Evolutionary conservation across 2,329 filamentous ascomycete genomes (phyloP), one percentile per base, ranked within the genome.

Genomic region (Geosmithia putterillii): DNA sequence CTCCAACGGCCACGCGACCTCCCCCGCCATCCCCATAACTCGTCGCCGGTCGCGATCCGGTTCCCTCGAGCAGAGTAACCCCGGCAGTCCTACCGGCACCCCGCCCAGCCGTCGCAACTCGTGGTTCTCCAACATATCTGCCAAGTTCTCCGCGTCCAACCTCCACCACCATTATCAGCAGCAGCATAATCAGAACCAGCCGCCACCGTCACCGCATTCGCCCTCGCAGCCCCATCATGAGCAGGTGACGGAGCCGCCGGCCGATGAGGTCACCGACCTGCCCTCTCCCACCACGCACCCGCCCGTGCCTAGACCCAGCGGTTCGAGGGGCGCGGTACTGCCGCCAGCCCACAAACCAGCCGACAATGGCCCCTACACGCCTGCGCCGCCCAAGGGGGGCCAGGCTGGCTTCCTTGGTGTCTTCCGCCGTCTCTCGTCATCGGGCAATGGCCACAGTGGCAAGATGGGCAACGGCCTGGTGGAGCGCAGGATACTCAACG

Each of bases 41-140:
- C 28, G 28, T 32, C 28, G 60, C 20, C 47, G 51, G 3, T 57
- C 59, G 25, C 54, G 62, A 40, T 62, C 61, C 10, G 51, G 53
- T 21, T 65, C 61, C n/a, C 50, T 59, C 47, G 62, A 65, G 9
- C 62, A 57, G 45, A 50, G 51, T 44, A 52, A 57, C 45, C 55
- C 62, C 5, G 28, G 40, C 28, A 32, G 28, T 18, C 32, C 28
- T 9, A 40, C 40, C 15, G 46, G 44, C 34, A 61, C 66, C 2
- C 60, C 66, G 7, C 65, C 69, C 39, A 37, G 42, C 22, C 70
- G 77, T 43, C 75, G 87, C 50, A 81, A 80, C 48, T 95, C 89
- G 14, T 98, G 92, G 92, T 89, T 96, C 55, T 86, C 86, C 45
- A 95, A 80, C 56, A 79, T 96, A 51, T 94, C 87, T 50, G 90